Percentiles rank a stretch among this genome's conserved stretches.
Conservation (phyloP, 2,329 filamentous ascomycete genomes). For the Pseudocercospora macadamiae region DNA sequence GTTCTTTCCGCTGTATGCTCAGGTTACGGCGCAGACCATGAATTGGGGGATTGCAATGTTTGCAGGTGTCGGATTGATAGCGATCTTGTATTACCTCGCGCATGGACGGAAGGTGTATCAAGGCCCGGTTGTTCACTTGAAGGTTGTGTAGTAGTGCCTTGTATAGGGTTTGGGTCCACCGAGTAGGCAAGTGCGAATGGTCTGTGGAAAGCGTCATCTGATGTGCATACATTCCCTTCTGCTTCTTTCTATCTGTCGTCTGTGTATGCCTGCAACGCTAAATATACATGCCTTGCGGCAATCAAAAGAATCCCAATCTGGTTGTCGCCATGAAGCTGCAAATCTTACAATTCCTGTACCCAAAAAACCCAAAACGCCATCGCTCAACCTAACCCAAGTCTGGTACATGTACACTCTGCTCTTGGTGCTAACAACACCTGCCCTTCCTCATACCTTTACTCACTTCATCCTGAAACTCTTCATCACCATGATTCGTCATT, state of each 20-base stretch:
- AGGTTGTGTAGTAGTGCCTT: no score
- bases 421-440: constrained; percentile 34
- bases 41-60: constrained; percentile 28
- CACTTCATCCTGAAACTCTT: constrained; percentile 28
- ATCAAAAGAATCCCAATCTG: no score
- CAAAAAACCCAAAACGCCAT: background rate
- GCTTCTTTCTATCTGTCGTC: no score
- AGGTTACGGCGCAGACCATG: constrained; percentile 9
- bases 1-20: constrained; percentile 40
- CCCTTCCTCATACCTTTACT: constrained; percentile 29
- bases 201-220: no score
- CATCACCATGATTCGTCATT: constrained; percentile 31
- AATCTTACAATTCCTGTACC: background rate
- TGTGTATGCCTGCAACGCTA: no score
- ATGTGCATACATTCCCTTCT: no score
- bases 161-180: no score
- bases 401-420: background rate
- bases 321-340: background rate
- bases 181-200: no score
- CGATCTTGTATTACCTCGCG: constrained; percentile 24
- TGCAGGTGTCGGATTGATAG: constrained; percentile 22
- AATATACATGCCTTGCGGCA: background rate
- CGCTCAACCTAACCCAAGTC: background rate
- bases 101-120: constrained; percentile 23
- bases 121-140: constrained; percentile 24